Percentiles rank a stretch among this genome's conserved stretches.
phyloP scores from a whole-genome alignment of 2,329 filamentous ascomycete genomes.

The Penicillium italicum region DNA sequence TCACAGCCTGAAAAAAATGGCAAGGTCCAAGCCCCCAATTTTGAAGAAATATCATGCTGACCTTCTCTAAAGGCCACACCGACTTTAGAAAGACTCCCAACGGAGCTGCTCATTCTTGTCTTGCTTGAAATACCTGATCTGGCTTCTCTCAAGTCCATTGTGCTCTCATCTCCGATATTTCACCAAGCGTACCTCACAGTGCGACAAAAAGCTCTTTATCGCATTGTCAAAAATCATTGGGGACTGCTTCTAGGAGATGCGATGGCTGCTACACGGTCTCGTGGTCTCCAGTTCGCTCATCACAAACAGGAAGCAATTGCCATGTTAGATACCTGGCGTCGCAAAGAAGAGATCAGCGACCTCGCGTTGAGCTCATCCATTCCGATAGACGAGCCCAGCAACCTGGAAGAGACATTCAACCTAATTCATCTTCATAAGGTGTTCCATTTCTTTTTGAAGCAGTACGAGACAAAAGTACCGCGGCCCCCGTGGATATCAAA shows the following conservation, averaged over 20 bases:
- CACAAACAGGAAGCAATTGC: constrained; percentile 15
- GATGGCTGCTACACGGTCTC: constrained; percentile 19
- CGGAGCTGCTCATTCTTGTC: constrained; percentile 18
- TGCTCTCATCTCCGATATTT: constrained; percentile 14
- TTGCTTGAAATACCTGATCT: constrained; percentile 12
- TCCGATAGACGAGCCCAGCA: not conserved
- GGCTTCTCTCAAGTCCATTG: constrained; percentile 12
- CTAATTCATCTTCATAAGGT: constrained; percentile 8
- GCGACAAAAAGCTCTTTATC: constrained; percentile 7
- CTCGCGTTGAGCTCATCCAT: not conserved
- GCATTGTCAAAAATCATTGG: not conserved
- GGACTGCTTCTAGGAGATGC: constrained; percentile 12
- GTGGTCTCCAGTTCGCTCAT: not conserved
- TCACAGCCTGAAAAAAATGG: not conserved
- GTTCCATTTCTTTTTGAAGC: constrained; percentile 5
- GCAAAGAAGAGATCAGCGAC: constrained; percentile 13
- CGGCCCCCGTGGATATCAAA: constrained; percentile 1
- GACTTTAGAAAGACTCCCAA: constrained; percentile 12
- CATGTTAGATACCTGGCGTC: constrained; percentile 17
- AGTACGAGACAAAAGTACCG: not conserved
- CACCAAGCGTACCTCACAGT: constrained; percentile 13
- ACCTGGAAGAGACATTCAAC: constrained; percentile 6
- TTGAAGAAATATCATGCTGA: not conserved
- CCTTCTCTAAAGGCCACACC: not conserved
- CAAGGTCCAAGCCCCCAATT: no score